Evolutionary conservation across 192 early-diverging fungal species (phyloP).

Genomic region (Coemansia sp.): DNA sequence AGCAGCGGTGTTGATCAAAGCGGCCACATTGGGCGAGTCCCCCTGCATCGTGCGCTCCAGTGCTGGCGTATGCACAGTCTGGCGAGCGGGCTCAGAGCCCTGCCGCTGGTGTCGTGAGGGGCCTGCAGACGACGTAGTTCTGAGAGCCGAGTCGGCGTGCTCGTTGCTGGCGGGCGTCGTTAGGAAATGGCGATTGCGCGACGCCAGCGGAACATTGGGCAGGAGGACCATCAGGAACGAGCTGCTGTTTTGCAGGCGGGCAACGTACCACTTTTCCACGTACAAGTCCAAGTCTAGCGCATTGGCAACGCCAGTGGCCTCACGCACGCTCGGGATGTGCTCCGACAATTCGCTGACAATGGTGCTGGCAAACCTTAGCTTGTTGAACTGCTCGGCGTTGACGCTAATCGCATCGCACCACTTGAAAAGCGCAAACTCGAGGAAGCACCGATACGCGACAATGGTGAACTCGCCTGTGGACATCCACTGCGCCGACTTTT

Average conservation of each 20-base stretch:
- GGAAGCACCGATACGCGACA: constrained; percentile 47
- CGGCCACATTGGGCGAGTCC: neutral
- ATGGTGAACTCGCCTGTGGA: constrained; percentile 51
- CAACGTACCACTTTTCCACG: constrained; percentile 53
- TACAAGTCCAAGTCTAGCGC: constrained; percentile 46
- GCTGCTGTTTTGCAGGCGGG: constrained; percentile 45
- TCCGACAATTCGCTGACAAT: constrained; percentile 41
- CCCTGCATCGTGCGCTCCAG: constrained; percentile 35
- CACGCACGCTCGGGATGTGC: constrained; percentile 19
- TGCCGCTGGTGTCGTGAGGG: constrained; percentile 6
- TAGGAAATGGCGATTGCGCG: constrained; percentile 16
- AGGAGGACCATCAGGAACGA: constrained; percentile 51
- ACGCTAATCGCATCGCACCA: constrained; percentile 49
- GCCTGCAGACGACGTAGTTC: neutral
- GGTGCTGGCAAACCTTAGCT: constrained; percentile 44
- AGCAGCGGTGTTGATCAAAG: neutral
- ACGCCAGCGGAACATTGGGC: constrained; percentile 41
- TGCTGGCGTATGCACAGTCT: constrained; percentile 35
- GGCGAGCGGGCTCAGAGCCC: constrained; percentile 27
- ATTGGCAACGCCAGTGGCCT: constrained; percentile 39
- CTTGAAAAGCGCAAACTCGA: constrained; percentile 51
- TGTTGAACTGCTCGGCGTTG: constrained; percentile 48
- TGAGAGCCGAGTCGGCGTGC: neutral
- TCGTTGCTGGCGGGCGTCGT: neutral
- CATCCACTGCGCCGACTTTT: constrained; percentile 42